phyloP scores from a whole-genome alignment of 805 yeast genomes.

The Phaffomyces thermotolerans region DNA sequence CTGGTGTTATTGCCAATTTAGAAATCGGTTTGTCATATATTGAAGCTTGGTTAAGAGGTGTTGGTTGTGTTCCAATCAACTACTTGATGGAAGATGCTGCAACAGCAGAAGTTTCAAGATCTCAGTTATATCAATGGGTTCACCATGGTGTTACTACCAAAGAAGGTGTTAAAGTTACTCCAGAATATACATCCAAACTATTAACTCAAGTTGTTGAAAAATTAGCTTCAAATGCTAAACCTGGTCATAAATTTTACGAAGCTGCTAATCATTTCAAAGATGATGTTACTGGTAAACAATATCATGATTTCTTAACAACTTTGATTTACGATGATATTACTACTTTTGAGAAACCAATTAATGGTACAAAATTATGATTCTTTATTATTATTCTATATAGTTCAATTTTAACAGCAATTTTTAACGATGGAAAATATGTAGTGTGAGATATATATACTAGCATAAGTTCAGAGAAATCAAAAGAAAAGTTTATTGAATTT shows the following conservation, averaged over 20 bases:
- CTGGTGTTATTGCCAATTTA: slow-evolving; percentile 65
- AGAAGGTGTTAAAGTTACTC: slow-evolving; percentile 54
- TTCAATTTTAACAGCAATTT: not conserved
- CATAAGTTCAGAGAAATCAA: too few relatives aligned
- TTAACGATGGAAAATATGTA: too few relatives aligned
- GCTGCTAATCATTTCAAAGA: slow-evolving; percentile 69
- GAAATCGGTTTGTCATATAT: slow-evolving; percentile 73
- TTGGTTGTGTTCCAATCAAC: slow-evolving; percentile 83
- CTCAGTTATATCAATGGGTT: slow-evolving; percentile 81
- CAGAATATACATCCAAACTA: slow-evolving; percentile 48
- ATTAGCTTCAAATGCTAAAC: slow-evolving; percentile 39
- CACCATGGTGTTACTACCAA: slow-evolving; percentile 55
- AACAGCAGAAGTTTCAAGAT: slow-evolving; percentile 80
- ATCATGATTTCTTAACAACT: slow-evolving; percentile 72
- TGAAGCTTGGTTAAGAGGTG: slow-evolving; percentile 81
- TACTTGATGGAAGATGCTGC: slow-evolving; percentile 88
- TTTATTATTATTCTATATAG: not conserved
- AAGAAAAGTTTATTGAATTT: too few relatives aligned
- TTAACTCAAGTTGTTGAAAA: slow-evolving; percentile 56
- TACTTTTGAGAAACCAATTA: slow-evolving; percentile 29
- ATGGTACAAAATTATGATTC: slow-evolving; percentile 5
- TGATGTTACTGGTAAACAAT: slow-evolving; percentile 64
- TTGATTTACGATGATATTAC: slow-evolving; percentile 68
- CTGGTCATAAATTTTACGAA: slow-evolving; percentile 58
- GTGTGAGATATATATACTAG: not conserved